Percentiles rank a stretch among this genome's conserved stretches.
Evolutionary conservation across 202 grass and related monocot species (phyloP).

Genomic region (Schoenoplectus tabernaemontani): DNA sequence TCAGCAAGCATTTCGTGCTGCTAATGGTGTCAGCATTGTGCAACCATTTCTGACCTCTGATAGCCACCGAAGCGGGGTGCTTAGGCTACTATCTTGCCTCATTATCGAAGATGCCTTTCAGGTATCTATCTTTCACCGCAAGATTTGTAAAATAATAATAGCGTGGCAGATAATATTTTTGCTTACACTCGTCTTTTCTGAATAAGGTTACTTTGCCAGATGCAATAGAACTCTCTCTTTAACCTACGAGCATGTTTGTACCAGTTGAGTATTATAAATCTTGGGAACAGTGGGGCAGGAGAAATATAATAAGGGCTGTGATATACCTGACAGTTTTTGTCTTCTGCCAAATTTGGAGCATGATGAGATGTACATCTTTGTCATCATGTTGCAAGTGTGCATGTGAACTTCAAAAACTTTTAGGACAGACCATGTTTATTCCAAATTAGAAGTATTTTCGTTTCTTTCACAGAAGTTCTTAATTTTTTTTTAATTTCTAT

Average conservation of each 20-base stretch:
- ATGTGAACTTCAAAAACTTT: neutral
- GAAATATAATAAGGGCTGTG: too few species aligned
- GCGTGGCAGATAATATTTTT: neutral
- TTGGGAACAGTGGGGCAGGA: neutral
- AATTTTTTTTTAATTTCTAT: neutral
- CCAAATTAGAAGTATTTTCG: neutral
- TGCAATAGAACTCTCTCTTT: neutral
- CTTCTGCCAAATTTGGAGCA: neutral
- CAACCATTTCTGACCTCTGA: slow-evolving; percentile 79
- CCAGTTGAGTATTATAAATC: neutral
- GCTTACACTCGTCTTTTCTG: neutral
- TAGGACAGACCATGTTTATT: neutral
- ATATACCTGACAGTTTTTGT: neutral
- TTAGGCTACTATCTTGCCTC: slow-evolving; percentile 79
- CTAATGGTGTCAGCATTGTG: slow-evolving; percentile 78
- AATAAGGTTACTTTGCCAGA: neutral
- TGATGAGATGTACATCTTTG: neutral
- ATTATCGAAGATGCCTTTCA: slow-evolving; percentile 99
- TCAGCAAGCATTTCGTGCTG: slow-evolving; percentile 85
- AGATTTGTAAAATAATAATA: neutral
- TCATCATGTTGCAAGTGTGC: neutral
- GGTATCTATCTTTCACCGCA: slow-evolving; percentile 33
- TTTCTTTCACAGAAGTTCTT: neutral
- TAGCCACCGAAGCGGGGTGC: slow-evolving; percentile 70
- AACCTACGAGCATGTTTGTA: neutral